These are phyloP conservation scores for Amylostereum chailletii DNA, from an alignment of 1,284 basidiomycete species.

Conservation along the genomic window DNA sequence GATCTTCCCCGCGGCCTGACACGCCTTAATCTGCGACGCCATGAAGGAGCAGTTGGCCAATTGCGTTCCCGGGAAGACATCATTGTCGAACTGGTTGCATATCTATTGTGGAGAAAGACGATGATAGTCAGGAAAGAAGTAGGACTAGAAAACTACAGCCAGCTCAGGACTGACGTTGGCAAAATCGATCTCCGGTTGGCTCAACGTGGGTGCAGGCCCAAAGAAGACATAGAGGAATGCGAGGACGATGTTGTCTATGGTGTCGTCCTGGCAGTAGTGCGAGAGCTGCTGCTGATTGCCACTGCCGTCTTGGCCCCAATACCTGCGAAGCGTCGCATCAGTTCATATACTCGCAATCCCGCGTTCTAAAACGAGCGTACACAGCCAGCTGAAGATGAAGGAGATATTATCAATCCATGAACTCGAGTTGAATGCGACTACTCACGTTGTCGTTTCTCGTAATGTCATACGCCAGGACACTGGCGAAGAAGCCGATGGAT, in stretches of 20 bases:
- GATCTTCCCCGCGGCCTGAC: slow-evolving; percentile 56
- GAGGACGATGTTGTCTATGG: slow-evolving; percentile 43
- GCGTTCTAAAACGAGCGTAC: slow-evolving; percentile 5
- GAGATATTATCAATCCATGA: slow-evolving; percentile 3
- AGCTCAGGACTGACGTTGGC: slow-evolving; percentile 34
- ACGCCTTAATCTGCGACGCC: slow-evolving; percentile 43
- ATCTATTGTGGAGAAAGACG: slow-evolving; percentile 21
- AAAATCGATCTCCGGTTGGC: slow-evolving; percentile 42
- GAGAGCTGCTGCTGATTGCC: slow-evolving; percentile 37
- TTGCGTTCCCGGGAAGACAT: slow-evolving; percentile 43
- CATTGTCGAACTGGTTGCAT: slow-evolving; percentile 33
- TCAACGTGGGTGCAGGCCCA: slow-evolving; percentile 33
- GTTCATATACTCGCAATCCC: slow-evolving; percentile 10
- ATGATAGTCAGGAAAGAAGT: slow-evolving; percentile 1
- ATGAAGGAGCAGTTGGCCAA: slow-evolving; percentile 47
- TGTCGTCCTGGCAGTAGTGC: slow-evolving; percentile 39
- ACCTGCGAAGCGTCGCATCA: slow-evolving; percentile 11
- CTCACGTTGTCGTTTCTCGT: slow-evolving; percentile 22
- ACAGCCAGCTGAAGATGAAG: slow-evolving; percentile 15
- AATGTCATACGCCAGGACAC: slow-evolving; percentile 17
- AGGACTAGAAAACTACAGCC: background rate
- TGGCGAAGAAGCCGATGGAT: slow-evolving; percentile 13
- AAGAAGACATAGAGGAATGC: slow-evolving; percentile 52
- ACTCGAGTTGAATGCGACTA: slow-evolving; percentile 1
- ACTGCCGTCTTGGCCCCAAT: slow-evolving; percentile 40